Percentiles rank a stretch among this genome's conserved stretches.
Evolutionary conservation across 2,329 filamentous ascomycete genomes (phyloP).

Genomic region (Colletotrichum filicis): DNA sequence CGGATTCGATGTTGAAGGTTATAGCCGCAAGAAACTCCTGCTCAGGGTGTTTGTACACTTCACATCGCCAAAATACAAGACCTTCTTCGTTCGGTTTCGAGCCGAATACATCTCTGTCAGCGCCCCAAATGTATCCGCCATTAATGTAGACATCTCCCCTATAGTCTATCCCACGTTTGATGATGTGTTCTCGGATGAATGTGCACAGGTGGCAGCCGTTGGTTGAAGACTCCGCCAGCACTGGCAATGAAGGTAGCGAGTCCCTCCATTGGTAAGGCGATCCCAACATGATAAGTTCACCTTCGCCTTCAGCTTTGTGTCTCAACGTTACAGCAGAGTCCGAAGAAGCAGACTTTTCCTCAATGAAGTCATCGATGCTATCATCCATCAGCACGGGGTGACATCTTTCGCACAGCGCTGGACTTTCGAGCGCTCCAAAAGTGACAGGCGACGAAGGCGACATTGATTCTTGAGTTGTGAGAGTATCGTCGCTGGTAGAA

Average conservation of each 20-base stretch:
- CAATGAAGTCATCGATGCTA: neutral
- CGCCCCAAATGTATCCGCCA: constrained; percentile 2
- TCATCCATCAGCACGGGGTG: neutral
- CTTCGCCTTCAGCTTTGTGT: neutral
- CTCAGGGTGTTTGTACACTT: neutral
- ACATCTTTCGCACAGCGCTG: neutral
- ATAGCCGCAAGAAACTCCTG: neutral
- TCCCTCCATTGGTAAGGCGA: neutral
- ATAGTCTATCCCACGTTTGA: neutral
- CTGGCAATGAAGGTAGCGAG: neutral
- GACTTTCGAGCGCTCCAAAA: no score
- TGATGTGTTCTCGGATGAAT: neutral
- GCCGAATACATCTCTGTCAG: neutral
- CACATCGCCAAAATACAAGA: constrained; percentile 6
- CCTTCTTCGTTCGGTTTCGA: neutral
- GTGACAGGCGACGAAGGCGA: neutral
- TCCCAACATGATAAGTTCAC: neutral
- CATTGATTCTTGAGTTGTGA: no score
- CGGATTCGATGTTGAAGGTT: constrained; percentile 2
- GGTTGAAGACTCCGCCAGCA: neutral
- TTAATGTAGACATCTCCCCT: neutral
- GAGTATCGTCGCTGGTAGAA: no score
- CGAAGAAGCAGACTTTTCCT: neutral
- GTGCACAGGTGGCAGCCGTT: neutral
- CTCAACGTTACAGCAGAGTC: neutral